Base-by-base conservation (phyloP, 148 eudicot genomes). In the Cornus kousa region DNA sequence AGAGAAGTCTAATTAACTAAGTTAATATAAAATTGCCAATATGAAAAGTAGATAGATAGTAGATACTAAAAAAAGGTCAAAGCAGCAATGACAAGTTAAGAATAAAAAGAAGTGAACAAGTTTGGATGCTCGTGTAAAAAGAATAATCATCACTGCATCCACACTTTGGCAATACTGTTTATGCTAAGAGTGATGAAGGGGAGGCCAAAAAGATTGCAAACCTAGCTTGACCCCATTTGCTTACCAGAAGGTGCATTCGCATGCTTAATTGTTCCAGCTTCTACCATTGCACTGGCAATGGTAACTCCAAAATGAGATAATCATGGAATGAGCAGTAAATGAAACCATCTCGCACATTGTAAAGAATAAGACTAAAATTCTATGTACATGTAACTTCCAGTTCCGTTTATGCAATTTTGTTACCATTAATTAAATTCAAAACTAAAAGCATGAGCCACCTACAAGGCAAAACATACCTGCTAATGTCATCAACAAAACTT, bases 401-500 rank as follows among this genome's bases (percentile, higher is more conserved):
- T 31, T 48, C 37, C 53, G 9, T 68, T 48, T 67, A 50, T 5
- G 20, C 23, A 19, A 64, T 66, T 62, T 59, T 46, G 32, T 59
- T 62, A 17, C 14, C 71, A 20, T n/a, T 67, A 57, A n/a, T 76
- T 37, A 72, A 67, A 31, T 50, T 20, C 64, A 73, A 77, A 75
- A 85, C 70, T 68, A 82, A 57, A 66, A 74, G 72, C 69, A 81
- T 7, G 10, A 79, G 39, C 65, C 48, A 57, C n/a, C 43, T 62
- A 39, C 68, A 19, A 69, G 60, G 76, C 55, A 79, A 71, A 80
- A 31, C 79, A 74, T 83, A 94, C 99, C 99, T 92, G 84, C 93
- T 92, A 80, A 71, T 46, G 35, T 90, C 98, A 9, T 86, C 88
- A 33, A 86, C 81, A 74, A 88, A 88, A 80, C 88, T 87, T 80